These are phyloP conservation scores for Wickerhamiella galacta DNA, from an alignment of 805 yeast species.

Conservation along the genomic window DNA sequence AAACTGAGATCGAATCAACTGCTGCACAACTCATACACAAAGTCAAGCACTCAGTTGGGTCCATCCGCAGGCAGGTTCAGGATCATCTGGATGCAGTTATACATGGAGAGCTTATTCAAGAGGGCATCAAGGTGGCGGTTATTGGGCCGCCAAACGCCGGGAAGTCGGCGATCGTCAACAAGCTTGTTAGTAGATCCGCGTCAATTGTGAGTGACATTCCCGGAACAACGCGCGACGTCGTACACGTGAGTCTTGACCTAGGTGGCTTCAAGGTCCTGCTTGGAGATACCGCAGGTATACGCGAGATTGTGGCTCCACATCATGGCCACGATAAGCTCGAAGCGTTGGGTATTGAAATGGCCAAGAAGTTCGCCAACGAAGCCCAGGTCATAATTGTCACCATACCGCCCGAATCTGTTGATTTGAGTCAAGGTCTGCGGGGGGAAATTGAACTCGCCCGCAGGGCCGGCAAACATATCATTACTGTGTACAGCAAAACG, in stretches of 20 bases:
- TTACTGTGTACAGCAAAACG: conserved; percentile 21
- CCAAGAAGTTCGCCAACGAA: conserved; percentile 38
- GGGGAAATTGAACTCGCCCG: conserved; percentile 9
- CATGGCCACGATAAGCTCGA: conserved; percentile 39
- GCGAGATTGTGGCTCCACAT: conserved; percentile 20
- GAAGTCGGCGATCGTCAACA: conserved; percentile 70
- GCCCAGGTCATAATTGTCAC: conserved; percentile 62
- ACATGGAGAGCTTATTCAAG: conserved; percentile 37
- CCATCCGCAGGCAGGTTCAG: background rate
- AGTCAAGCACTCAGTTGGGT: background rate
- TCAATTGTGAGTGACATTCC: conserved; percentile 85
- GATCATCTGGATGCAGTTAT: background rate
- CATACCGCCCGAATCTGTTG: conserved; percentile 31
- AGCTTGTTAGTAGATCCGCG: conserved; percentile 59
- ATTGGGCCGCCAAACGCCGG: conserved; percentile 96
- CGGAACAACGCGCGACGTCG: conserved; percentile 85
- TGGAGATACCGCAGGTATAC: conserved; percentile 88
- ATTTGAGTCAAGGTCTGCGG: conserved; percentile 5
- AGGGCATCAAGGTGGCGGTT: conserved; percentile 58
- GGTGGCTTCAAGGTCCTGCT: conserved; percentile 69
- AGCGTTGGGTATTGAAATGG: conserved; percentile 64
- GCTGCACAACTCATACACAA: background rate
- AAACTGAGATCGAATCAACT: conserved; percentile 47
- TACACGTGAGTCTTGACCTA: conserved; percentile 67
- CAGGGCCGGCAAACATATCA: conserved; percentile 11